Base-by-base conservation (phyloP, 2,329 filamentous ascomycete species). In the Zopfia rhizophila region DNA sequence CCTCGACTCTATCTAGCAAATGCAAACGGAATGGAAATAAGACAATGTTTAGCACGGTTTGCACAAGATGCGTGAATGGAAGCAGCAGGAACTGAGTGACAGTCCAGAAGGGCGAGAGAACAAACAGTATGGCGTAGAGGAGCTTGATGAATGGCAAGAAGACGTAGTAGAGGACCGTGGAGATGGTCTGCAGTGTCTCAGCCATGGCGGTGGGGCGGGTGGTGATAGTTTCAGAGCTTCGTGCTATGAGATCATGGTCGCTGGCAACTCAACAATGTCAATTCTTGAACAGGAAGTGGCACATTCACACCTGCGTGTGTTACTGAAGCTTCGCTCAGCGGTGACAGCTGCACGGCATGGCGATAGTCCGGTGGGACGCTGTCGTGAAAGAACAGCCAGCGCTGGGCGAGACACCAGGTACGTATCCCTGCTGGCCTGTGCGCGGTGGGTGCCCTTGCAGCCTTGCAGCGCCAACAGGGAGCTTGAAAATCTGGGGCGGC, bases 1-100 rank as follows among this genome's bases (percentile, higher is more conserved):
- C 83, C 78, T 86, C 81, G 45, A 86, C 76, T 56, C 74, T 79
- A 4, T 75, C 72, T 11, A 84, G 60, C 25, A 84, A 58, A 38
- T 63, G 50, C 19, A 60, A 48, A 23, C 63, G 72, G 36, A 83
- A 72, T 3, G 82, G 82, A n/a, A 80, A 67, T 10, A 77, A 58
- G 25, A 74, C 48, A 31, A 78, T 48, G 33, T 68, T 63, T 21
- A 78, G 49, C 5, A 78, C 25, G 29, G 74, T 72, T 7, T 68
- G 69, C 8, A 66, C 74, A 17, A 84, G 62, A 56, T 78, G 67
- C 39, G 74, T 69, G 33, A 82, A 59, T 2, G 83, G 82, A 12
- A 82, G 73, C n/a, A 82, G 64, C 29, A 76, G 48, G 50, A 82
- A 72, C 29, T 72, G 66, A 18, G 78, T 49, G n/a, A 78, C 48